Base-by-base conservation (phyloP, 192 early-diverging fungal genomes). In the Linnemannia hyalina region DNA sequence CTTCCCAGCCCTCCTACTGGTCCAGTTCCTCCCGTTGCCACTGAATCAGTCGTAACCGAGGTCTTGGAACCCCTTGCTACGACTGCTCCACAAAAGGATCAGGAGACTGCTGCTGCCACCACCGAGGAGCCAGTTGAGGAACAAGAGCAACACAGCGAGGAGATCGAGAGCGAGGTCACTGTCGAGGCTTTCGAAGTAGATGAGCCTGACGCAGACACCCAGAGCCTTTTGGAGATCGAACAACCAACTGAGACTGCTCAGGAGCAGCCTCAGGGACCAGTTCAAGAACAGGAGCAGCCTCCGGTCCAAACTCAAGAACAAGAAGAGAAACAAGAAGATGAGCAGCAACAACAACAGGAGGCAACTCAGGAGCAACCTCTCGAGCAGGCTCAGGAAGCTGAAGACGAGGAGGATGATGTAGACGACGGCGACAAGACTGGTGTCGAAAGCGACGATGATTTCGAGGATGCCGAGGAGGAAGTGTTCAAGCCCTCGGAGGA, bases 391-490 rank as follows among this genome's bases (percentile, higher is more conserved):
- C 78, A 81, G 46, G 75, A 52, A 55, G 63, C 68, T 4, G 46
- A 78, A 4, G 68, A 78, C 15, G 76, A 78, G 26, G 23, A 40
- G 7, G 65, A 36, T 4, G 55, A 73, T 35, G 60, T 9, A 4
- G 83, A 81, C 1, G 79, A 80, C 0, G 84, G 81, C 6, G 84
- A 86, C 16, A 86, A 81, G 52, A 65, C 60, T 32, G 79, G 47
- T 0, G 60, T 52, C 4, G 84, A 86, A 70, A 86, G 79, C 47
- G 79, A 86, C n/a, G 84, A 86, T 40, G 84, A 86, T 22, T 86
- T 86, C 40, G 80, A 81, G 54, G 84, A 86, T 68, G 84, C 84
- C 13, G 84, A 77, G 41, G 84, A 86, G 16, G 84, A 86, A 29
- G 80, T 86, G 5, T 85, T 60, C 54, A 80, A 74, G 42, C 84